phyloP scores from a whole-genome alignment of 352 stramenopile species.

The Globisporangium echinulatum region DNA sequence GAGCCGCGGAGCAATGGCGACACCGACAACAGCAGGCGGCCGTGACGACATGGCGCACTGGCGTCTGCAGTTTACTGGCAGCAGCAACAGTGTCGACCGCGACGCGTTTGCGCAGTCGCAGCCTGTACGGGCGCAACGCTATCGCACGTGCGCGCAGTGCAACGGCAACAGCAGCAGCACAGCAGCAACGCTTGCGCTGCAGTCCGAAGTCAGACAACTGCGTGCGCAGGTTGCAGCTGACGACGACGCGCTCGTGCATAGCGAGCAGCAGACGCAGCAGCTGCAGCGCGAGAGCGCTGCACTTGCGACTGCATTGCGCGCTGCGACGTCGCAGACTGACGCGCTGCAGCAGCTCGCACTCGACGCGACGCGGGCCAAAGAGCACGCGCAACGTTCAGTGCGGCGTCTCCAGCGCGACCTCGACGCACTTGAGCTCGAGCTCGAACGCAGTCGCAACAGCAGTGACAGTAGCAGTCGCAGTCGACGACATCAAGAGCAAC shows the following conservation, averaged over 20 bases:
- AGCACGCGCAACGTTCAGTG: slow-evolving; percentile 26
- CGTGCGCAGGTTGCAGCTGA: slow-evolving; percentile 27
- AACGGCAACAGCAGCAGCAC: background rate
- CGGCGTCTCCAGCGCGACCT: slow-evolving; percentile 30
- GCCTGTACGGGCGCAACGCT: slow-evolving; percentile 3
- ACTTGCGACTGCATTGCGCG: slow-evolving; percentile 33
- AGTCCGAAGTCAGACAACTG: slow-evolving; percentile 45
- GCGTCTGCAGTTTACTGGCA: slow-evolving; percentile 18
- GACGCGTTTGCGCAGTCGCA: slow-evolving; percentile 33
- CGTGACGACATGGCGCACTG: slow-evolving; percentile 21
- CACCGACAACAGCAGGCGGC: slow-evolving; percentile 9
- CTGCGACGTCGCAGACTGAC: slow-evolving; percentile 47
- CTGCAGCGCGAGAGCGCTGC: slow-evolving; percentile 40
- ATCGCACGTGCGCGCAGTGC: slow-evolving; percentile 15
- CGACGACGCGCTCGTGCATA: slow-evolving; percentile 36
- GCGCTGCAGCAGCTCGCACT: slow-evolving; percentile 38
- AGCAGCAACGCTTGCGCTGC: slow-evolving; percentile 27
- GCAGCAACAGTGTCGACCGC: slow-evolving; percentile 1
- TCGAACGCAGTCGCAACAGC: slow-evolving; percentile 1
- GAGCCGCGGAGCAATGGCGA: slow-evolving; percentile 16
- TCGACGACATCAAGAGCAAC: background rate
- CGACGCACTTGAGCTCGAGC: slow-evolving; percentile 14
- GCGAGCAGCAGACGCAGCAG: slow-evolving; percentile 33
- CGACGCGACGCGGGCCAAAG: slow-evolving; percentile 49
- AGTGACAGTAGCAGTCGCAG: background rate